These are phyloP conservation scores for Rubia peregrina DNA, from an alignment of 305 asterid species.

Conservation along the genomic window DNA sequence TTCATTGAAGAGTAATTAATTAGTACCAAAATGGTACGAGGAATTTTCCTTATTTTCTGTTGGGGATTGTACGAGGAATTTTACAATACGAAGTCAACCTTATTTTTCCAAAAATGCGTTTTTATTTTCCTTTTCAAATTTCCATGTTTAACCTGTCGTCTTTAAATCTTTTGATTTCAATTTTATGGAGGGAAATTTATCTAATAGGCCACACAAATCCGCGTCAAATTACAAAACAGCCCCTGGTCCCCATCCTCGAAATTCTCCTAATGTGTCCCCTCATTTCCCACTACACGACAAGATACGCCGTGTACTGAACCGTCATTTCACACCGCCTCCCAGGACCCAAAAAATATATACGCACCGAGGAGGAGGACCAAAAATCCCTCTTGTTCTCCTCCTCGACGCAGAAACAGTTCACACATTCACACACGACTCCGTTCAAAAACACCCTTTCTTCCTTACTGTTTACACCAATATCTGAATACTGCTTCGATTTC, in stretches of 20 bases:
- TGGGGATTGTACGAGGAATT: not conserved
- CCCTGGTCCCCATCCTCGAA: not conserved
- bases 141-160: not conserved
- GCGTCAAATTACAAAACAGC: constrained; percentile 17
- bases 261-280: constrained; percentile 2
- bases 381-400: constrained; percentile 1
- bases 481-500: constrained; percentile 2
- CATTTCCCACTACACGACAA: not conserved
- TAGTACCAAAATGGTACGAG: not conserved
- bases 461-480: not conserved
- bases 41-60: not conserved
- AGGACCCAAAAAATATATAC: not conserved
- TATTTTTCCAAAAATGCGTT: not conserved
- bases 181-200: constrained; percentile 37
- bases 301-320: not conserved
- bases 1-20: not conserved
- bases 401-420: constrained; percentile 2
- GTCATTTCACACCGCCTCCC: constrained; percentile 13
- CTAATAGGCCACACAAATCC: constrained; percentile 4
- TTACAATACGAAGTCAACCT: not conserved
- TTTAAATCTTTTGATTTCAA: constrained; percentile 17
- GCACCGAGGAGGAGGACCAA: not conserved
- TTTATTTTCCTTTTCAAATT: not conserved
- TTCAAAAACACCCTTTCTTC: constrained; percentile 25
- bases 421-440: constrained; percentile 8